Conservation (phyloP, 1,284 basidiomycete species). For the Tilletia caries region DNA sequence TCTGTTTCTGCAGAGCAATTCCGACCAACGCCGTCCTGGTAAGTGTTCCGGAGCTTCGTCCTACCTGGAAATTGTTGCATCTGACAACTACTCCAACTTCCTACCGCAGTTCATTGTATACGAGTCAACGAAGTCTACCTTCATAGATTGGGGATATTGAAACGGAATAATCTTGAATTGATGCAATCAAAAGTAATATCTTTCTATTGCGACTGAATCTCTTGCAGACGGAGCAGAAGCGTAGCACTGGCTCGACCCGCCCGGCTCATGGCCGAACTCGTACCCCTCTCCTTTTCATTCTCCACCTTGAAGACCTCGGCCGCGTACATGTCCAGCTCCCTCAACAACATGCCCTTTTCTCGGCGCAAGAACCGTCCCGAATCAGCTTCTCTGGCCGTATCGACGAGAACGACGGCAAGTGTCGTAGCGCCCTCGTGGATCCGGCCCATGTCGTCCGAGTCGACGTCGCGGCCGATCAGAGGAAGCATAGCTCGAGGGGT, state of each 20-base stretch:
- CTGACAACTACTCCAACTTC: too few relatives aligned
- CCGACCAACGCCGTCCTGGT: conserved; percentile 10
- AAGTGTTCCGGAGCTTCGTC: not conserved
- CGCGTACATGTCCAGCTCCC: conserved; percentile 78
- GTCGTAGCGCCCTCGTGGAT: conserved; percentile 73
- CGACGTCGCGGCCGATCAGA: conserved; percentile 41
- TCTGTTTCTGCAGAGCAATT: not conserved
- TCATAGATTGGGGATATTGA: not conserved
- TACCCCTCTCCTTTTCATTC: not conserved
- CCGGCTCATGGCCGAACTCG: conserved; percentile 8
- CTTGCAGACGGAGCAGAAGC: conserved; percentile 14
- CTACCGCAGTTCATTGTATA: conserved; percentile 9
- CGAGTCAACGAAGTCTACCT: conserved; percentile 7
- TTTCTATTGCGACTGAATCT: not conserved
- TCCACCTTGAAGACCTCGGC: conserved; percentile 13
- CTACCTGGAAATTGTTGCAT: too few relatives aligned
- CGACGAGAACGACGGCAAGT: conserved; percentile 71
- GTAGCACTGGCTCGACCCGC: conserved; percentile 17
- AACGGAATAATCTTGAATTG: not conserved
- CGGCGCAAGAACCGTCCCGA: conserved; percentile 70
- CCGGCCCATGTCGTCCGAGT: conserved; percentile 60
- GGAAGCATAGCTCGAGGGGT: conserved; percentile 57
- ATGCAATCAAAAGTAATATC: not conserved
- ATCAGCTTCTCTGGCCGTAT: conserved; percentile 72
- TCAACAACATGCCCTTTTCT: conserved; percentile 69